These are phyloP conservation scores for Pleurotus sapidus DNA, from an alignment of 768 basidiomycete species.

Conservation along the genomic window DNA sequence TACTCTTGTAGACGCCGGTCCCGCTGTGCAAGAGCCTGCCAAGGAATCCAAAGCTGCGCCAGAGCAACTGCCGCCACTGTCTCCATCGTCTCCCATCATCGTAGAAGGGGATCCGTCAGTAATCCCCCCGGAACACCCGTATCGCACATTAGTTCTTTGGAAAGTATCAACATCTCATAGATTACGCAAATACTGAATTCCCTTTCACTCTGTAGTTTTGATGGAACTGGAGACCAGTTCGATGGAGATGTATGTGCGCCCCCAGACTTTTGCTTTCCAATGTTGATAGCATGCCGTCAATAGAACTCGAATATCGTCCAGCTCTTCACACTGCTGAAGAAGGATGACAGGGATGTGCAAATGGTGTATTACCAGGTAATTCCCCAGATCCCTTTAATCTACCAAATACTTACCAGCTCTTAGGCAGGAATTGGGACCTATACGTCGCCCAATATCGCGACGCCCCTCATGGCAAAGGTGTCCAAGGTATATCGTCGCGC, in stretches of 20 bases:
- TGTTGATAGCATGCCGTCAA: background rate
- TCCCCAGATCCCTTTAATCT: background rate
- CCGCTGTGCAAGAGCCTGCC: background rate
- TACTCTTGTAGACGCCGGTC: conserved; percentile 1
- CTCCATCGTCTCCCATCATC: background rate
- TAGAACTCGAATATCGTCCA: conserved; percentile 48
- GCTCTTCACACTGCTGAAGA: conserved; percentile 48
- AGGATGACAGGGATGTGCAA: conserved; percentile 45
- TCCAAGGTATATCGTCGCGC: conserved; percentile 29
- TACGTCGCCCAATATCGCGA: conserved; percentile 39
- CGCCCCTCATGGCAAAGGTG: conserved; percentile 38
- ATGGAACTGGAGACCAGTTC: conserved; percentile 53
- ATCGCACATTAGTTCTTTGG: conserved; percentile 16
- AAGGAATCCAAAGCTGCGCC: background rate
- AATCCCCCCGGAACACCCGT: conserved; percentile 15
- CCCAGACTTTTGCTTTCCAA: background rate
- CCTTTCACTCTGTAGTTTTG: conserved; percentile 68
- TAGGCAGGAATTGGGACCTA: conserved; percentile 58
- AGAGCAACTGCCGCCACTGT: background rate
- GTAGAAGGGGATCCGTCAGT: conserved; percentile 2
- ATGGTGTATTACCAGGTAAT: conserved; percentile 55
- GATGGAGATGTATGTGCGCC: conserved; percentile 31
- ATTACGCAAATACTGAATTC: conserved; percentile 29
- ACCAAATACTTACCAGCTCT: background rate
- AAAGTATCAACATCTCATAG: conserved; percentile 15